A percentile compares a stretch with the other conserved stretches of the same genome.
Conservation (phyloP, 345 rosid genomes). For the Arabidopsis thaliana region TAIR10.1 NC_003076.8:9438501-9439000, state of each 20-base stretch:
- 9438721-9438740: conserved; percentile 94
- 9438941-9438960: conserved; percentile 97
- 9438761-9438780: conserved; percentile 99
- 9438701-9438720: conserved; percentile 82
- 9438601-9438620: conserved; percentile 16
- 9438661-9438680: conserved; percentile 31
- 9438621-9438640: conserved; percentile 9
- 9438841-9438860: conserved; percentile 27
- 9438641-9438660: conserved; percentile 15
- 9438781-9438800: conserved; percentile 93
- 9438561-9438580: conserved; percentile 73
- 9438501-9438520: conserved; percentile 97
- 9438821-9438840: conserved; percentile 19
- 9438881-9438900: conserved; percentile 49
- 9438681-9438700: conserved; percentile 87
- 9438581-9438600: not conserved
- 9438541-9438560: conserved; percentile 91
- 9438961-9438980: conserved; percentile 95
- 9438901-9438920: conserved; percentile 99
- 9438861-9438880: conserved; percentile 31
- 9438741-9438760: conserved; percentile 94
- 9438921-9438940: conserved; percentile 86
- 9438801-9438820: conserved; percentile 93
- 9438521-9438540: conserved; percentile 87
- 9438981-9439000: conserved; percentile 67